These are phyloP conservation scores for Magnolia changhungtana DNA, from an alignment of 164 flowering plant species.

Conservation along the genomic window DNA sequence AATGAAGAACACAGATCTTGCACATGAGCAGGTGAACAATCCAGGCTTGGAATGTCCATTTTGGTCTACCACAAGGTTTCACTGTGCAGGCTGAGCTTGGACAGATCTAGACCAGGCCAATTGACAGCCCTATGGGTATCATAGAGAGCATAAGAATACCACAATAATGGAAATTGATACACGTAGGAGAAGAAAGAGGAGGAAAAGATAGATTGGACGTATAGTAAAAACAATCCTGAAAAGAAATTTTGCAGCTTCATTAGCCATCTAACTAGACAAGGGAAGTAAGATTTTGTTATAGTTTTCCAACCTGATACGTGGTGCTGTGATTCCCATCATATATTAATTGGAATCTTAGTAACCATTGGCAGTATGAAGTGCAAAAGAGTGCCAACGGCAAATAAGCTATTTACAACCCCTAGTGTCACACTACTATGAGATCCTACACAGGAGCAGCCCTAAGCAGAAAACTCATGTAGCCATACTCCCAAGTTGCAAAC, in stretches of 20 bases:
- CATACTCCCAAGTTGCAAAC: neutral
- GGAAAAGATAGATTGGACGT: neutral
- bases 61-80: no score
- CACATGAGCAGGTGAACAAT: no score
- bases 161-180: neutral
- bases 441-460: no score
- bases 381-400: no score
- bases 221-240: neutral
- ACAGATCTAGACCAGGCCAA: neutral
- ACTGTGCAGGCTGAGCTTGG: neutral
- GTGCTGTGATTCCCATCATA: neutral
- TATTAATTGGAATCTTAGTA: neutral
- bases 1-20: no score
- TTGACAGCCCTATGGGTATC: neutral
- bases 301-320: neutral
- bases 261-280: neutral
- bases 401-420: no score
- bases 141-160: neutral
- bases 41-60: no score
- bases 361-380: neutral
- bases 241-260: neutral
- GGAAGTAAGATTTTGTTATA: neutral
- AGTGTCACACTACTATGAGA: no score
- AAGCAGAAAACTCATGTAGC: neutral
- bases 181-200: neutral